These are phyloP conservation scores for Tetragonia tetragonoides DNA, from an alignment of 148 eudicot genomes.

Conservation along the genomic window DNA sequence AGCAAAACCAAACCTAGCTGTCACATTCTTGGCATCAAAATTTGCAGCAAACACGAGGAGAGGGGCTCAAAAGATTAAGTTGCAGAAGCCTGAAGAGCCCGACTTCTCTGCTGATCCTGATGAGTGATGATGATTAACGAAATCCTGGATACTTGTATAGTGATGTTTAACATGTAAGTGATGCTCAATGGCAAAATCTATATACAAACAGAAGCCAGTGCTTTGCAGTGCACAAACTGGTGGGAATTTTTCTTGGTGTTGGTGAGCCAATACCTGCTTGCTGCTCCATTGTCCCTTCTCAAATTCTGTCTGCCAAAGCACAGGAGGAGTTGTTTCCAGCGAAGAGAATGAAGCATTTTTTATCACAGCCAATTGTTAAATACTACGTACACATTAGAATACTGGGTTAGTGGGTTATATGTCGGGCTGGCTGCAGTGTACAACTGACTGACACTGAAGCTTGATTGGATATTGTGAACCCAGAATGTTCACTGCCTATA, in stretches of 20 bases:
- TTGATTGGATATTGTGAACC: neutral
- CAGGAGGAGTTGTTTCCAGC: neutral
- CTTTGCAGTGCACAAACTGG: neutral
- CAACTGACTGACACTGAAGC: too few relatives aligned
- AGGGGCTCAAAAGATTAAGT: slow-evolving; percentile 64
- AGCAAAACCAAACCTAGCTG: slow-evolving; percentile 42
- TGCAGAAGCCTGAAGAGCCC: slow-evolving; percentile 85
- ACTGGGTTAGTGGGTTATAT: neutral
- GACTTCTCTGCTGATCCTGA: slow-evolving; percentile 69
- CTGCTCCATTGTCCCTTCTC: neutral
- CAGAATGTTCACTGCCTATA: neutral
- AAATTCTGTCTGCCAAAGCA: neutral
- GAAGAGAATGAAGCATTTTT: neutral
- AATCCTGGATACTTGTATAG: slow-evolving; percentile 7
- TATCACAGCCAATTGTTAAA: neutral
- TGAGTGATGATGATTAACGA: slow-evolving; percentile 43
- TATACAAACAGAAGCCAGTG: neutral
- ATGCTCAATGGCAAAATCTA: neutral
- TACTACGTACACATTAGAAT: neutral
- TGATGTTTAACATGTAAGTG: neutral
- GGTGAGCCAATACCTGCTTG: neutral
- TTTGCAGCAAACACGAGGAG: slow-evolving; percentile 76
- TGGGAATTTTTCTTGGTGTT: neutral
- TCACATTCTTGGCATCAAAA: slow-evolving; percentile 67
- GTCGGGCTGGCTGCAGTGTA: neutral